Conservation (phyloP, 805 yeast genomes). For the Debaryomyces hansenii region DNA sequence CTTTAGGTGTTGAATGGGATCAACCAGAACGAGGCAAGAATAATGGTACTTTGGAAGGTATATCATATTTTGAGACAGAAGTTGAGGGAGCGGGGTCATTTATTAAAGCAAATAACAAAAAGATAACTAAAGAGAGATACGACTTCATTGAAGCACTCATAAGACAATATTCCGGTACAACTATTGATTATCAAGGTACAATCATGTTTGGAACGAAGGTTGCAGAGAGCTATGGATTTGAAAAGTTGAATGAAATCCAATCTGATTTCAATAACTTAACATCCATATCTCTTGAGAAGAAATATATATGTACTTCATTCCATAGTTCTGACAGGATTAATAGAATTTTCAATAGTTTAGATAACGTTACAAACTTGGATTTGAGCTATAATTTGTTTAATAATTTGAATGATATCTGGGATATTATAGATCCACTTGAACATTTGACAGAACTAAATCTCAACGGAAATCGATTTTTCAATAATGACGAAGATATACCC, state of each 20-base stretch:
- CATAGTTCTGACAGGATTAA: conserved; percentile 3
- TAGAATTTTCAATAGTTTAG: conserved; percentile 8
- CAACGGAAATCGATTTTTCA: conserved; percentile 51
- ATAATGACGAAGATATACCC: not conserved
- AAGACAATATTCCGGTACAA: conserved; percentile 42
- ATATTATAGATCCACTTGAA: conserved; percentile 36
- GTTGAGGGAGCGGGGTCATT: conserved; percentile 62
- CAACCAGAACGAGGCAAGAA: conserved; percentile 66
- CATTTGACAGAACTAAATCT: conserved; percentile 44
- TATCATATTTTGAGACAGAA: conserved; percentile 49
- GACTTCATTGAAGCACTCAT: conserved; percentile 51
- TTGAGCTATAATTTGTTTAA: conserved; percentile 59
- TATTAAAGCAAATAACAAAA: conserved; percentile 44
- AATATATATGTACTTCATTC: conserved; percentile 28
- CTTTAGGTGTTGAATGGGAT: conserved; percentile 91
- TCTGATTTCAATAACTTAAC: conserved; percentile 44
- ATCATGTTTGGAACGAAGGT: conserved; percentile 55
- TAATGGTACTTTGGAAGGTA: conserved; percentile 58
- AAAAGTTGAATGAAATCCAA: conserved; percentile 49
- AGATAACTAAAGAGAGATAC: conserved; percentile 22
- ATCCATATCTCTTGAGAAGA: conserved; percentile 51
- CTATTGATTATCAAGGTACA: conserved; percentile 22
- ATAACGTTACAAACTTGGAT: conserved; percentile 45
- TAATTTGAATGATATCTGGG: conserved; percentile 37
- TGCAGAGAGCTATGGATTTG: conserved; percentile 68